Conservation (phyloP, 495 filamentous ascomycete species). For the Clavariopsis aquatica region DNA sequence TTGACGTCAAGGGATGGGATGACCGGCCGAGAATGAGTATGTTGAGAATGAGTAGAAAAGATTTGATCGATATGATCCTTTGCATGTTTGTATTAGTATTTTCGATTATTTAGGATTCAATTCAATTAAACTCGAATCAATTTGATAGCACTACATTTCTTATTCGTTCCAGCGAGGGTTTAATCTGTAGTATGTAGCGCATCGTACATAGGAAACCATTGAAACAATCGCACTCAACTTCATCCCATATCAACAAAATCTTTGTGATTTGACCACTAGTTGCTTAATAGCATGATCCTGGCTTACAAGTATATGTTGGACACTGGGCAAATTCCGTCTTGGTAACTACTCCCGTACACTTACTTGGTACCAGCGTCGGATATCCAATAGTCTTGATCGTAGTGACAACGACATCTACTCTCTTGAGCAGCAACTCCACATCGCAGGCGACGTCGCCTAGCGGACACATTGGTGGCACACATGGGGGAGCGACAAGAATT, state of each 20-base stretch:
- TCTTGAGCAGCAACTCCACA: not conserved
- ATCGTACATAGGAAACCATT: too few relatives aligned
- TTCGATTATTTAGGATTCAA: too few relatives aligned
- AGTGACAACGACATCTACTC: slow-evolving; percentile 5
- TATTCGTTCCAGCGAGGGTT: not conserved
- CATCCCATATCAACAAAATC: too few relatives aligned
- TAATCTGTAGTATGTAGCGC: not conserved
- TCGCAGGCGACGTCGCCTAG: not conserved
- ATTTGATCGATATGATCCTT: too few relatives aligned
- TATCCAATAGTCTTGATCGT: not conserved
- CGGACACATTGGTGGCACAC: slow-evolving; percentile 18
- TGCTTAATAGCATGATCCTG: slow-evolving; percentile 15
- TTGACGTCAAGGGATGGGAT: not conserved
- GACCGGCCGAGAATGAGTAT: too few relatives aligned
- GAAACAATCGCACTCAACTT: too few relatives aligned
- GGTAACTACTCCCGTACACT: not conserved
- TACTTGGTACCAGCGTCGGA: not conserved
- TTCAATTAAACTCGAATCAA: too few relatives aligned
- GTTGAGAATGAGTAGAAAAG: too few relatives aligned
- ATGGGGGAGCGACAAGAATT: slow-evolving; percentile 2
- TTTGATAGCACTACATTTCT: not conserved
- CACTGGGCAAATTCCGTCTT: slow-evolving; percentile 5
- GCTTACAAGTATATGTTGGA: slow-evolving; percentile 29
- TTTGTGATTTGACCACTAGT: not conserved
- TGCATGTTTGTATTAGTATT: too few relatives aligned